A percentile compares a stretch with the other conserved stretches of the same genome.
Evolutionary conservation across 2,329 filamentous ascomycete species (phyloP).

Genomic region (Lachnellula hyalina): DNA sequence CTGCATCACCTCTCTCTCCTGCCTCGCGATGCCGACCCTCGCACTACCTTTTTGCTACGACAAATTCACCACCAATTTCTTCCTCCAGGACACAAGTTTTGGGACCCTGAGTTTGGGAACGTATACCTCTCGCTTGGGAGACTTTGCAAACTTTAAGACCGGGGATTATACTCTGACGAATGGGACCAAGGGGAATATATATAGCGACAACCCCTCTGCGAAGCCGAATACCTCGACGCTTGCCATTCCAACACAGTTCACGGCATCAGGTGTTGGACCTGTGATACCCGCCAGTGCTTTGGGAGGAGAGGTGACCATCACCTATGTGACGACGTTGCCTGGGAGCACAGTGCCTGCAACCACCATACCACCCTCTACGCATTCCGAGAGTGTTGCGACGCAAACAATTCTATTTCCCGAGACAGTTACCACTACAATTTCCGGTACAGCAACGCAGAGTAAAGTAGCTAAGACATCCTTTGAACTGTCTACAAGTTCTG

Average conservation of each 20-base stretch:
- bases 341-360: constrained; percentile 20
- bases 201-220: constrained; percentile 31
- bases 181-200: constrained; percentile 40
- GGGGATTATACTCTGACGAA: constrained; percentile 38
- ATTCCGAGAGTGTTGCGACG: not conserved
- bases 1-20: constrained; percentile 22
- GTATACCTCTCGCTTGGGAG: constrained; percentile 35
- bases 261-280: constrained; percentile 39
- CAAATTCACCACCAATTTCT: constrained; percentile 46
- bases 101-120: constrained; percentile 40
- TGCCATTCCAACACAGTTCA: constrained; percentile 40
- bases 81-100: constrained; percentile 41
- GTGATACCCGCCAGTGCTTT: constrained; percentile 41
- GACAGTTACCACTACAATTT: not conserved
- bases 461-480: not conserved
- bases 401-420: not conserved
- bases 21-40: constrained; percentile 26
- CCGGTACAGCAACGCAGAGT: not conserved
- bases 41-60: constrained; percentile 47
- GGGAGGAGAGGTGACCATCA: constrained; percentile 34
- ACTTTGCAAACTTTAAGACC: constrained; percentile 38
- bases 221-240: constrained; percentile 41
- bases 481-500: not conserved
- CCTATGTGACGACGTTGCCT: constrained; percentile 21
- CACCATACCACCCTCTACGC: constrained; percentile 10